Percentiles rank a stretch among this genome's conserved stretches.
These are phyloP conservation scores for Ogataea kodamae DNA, from an alignment of 805 yeast species.

Conservation along the genomic window DNA sequence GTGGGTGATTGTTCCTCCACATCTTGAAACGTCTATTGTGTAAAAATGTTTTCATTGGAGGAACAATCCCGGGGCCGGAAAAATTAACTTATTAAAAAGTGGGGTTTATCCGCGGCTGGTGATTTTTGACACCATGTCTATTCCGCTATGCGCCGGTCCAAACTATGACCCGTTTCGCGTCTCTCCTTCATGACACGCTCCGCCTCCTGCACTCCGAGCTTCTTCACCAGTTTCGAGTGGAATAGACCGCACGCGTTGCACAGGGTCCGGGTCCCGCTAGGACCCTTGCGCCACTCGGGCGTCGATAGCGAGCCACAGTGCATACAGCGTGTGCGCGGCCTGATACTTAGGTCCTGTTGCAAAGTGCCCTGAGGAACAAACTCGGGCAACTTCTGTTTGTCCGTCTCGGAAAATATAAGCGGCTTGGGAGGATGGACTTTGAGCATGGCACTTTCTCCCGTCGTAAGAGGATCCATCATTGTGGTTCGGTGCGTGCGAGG, in stretches of 20 bases:
- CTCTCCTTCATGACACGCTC: constrained; percentile 33
- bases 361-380: constrained; percentile 33
- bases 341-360: constrained; percentile 35
- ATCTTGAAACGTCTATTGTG: neutral
- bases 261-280: constrained; percentile 73
- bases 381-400: constrained; percentile 9
- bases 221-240: constrained; percentile 56
- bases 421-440: constrained; percentile 33
- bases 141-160: constrained; percentile 28
- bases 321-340: constrained; percentile 39
- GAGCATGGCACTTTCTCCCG: constrained; percentile 29
- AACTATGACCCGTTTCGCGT: constrained; percentile 28
- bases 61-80: constrained; percentile 7
- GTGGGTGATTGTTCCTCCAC: too few species aligned
- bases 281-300: constrained; percentile 95
- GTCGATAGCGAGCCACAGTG: constrained; percentile 76
- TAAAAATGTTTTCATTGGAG: constrained; percentile 6
- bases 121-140: too few species aligned
- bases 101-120: too few species aligned
- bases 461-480: constrained; percentile 20
- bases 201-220: constrained; percentile 42
- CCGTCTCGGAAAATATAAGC: constrained; percentile 14
- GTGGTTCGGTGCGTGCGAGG: constrained; percentile 12
- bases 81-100: constrained; percentile 5
- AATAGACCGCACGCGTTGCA: constrained; percentile 93